Evolutionary conservation across 2,329 filamentous ascomycete species (phyloP).

Genomic region (Fonsecaea monophora): DNA sequence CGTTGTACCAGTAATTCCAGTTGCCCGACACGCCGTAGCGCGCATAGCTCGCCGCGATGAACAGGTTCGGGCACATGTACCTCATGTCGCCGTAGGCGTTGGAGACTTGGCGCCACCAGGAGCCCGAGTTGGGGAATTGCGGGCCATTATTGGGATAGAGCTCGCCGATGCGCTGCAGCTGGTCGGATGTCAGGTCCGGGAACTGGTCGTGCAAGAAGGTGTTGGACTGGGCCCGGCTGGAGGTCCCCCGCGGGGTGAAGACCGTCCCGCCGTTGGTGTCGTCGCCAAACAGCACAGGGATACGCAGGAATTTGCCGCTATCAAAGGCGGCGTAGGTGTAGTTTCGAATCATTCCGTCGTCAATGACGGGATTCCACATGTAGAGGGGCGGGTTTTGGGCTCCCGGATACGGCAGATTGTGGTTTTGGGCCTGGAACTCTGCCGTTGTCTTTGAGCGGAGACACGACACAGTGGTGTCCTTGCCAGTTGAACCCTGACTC

Average conservation of each 20-base stretch:
- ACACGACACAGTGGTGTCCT: conserved; percentile 45
- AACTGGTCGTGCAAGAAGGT: conserved; percentile 66
- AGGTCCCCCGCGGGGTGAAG: conserved; percentile 61
- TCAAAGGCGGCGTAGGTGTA: conserved; percentile 58
- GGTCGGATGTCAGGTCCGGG: conserved; percentile 58
- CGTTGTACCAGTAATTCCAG: conserved; percentile 75
- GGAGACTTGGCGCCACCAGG: conserved; percentile 65
- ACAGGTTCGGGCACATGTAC: conserved; percentile 69
- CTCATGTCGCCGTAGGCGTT: conserved; percentile 69
- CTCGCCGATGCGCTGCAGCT: conserved; percentile 60
- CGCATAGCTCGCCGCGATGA: conserved; percentile 56
- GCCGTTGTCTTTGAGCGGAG: conserved; percentile 55
- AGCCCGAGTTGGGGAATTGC: conserved; percentile 57
- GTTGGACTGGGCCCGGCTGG: conserved; percentile 58
- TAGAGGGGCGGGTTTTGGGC: conserved; percentile 54
- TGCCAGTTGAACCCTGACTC: background rate
- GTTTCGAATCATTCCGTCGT: conserved; percentile 59
- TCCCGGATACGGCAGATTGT: conserved; percentile 55
- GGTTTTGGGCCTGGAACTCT: conserved; percentile 55
- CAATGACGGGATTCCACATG: conserved; percentile 60
- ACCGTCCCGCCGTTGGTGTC: conserved; percentile 71
- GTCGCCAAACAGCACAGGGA: conserved; percentile 64
- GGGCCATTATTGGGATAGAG: conserved; percentile 62
- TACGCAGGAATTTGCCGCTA: conserved; percentile 57
- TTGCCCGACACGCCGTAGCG: conserved; percentile 44